phyloP scores from a whole-genome alignment of 2,329 filamentous ascomycete species.

The Beauveria australis region DNA sequence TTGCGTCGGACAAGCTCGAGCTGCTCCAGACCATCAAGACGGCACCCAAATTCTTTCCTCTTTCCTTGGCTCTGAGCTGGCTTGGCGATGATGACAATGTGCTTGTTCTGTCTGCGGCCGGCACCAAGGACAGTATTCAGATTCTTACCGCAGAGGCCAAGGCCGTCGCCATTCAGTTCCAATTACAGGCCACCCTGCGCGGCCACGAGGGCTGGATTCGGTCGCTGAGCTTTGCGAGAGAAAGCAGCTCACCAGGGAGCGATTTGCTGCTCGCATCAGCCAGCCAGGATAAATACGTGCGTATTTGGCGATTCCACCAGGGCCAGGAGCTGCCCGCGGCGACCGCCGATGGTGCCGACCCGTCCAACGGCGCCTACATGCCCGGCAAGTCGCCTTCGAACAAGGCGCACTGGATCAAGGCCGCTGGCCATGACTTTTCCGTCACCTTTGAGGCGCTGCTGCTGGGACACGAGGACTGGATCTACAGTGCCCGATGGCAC shows the following conservation, averaged over 20 bases:
- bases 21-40: constrained; percentile 64
- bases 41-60: constrained; percentile 71
- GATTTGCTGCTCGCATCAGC: constrained; percentile 84
- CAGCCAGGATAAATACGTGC: constrained; percentile 95
- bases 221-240: constrained; percentile 68
- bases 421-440: constrained; percentile 56
- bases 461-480: constrained; percentile 96
- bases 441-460: constrained; percentile 90
- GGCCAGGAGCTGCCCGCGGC: constrained; percentile 56
- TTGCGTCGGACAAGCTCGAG: constrained; percentile 41
- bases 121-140: constrained; percentile 76
- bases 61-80: constrained; percentile 61
- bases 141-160: constrained; percentile 56
- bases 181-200: constrained; percentile 64
- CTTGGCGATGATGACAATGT: constrained; percentile 45
- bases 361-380: constrained; percentile 48
- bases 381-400: constrained; percentile 73
- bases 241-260: constrained; percentile 42
- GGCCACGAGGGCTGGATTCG: constrained; percentile 96
- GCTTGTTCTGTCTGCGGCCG: constrained; percentile 71
- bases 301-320: constrained; percentile 78
- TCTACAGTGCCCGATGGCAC: constrained; percentile 80
- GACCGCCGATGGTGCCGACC: constrained; percentile 46
- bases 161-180: constrained; percentile 43
- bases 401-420: constrained; percentile 72